Percentiles rank a stretch among this genome's conserved stretches.
Conservation (phyloP, 163 green algal genomes). For the Prototheca cutis region DNA sequence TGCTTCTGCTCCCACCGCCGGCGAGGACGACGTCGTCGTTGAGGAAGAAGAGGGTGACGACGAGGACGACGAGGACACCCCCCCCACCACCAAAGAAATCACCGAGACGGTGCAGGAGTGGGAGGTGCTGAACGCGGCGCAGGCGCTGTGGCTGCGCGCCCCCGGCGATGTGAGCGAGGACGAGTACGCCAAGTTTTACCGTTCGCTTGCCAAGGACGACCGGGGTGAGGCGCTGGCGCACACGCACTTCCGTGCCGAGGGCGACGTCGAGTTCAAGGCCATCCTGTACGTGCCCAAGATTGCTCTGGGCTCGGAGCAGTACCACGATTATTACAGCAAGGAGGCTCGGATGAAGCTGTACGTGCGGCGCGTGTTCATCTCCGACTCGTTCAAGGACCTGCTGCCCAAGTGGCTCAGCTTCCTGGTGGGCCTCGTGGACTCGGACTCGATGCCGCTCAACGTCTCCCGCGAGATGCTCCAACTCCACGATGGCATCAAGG, state of each 20-base stretch:
- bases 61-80: no score
- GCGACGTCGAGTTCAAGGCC: slow-evolving; percentile 95
- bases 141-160: slow-evolving; percentile 93
- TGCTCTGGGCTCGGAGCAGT: slow-evolving; percentile 39
- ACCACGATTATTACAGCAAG: slow-evolving; percentile 78
- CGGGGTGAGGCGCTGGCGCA: slow-evolving; percentile 31
- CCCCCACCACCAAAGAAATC: no score
- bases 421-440: slow-evolving; percentile 89
- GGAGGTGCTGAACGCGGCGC: slow-evolving; percentile 96
- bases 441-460: slow-evolving; percentile 92
- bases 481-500: slow-evolving; percentile 64
- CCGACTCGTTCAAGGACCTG: slow-evolving; percentile 90
- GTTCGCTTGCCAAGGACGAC: slow-evolving; percentile 52
- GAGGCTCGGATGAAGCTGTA: slow-evolving; percentile 79
- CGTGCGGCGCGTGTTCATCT: slow-evolving; percentile 96
- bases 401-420: slow-evolving; percentile 87
- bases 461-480: slow-evolving; percentile 90
- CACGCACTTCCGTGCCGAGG: slow-evolving; percentile 71
- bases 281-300: slow-evolving; percentile 82
- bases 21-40: no score
- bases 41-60: no score
- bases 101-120: slow-evolving; percentile 78
- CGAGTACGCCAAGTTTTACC: slow-evolving; percentile 97
- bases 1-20: no score
- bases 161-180: slow-evolving; percentile 77